These are phyloP conservation scores for Thozetella sp. DNA, from an alignment of 495 filamentous ascomycete genomes.

Conservation along the genomic window DNA sequence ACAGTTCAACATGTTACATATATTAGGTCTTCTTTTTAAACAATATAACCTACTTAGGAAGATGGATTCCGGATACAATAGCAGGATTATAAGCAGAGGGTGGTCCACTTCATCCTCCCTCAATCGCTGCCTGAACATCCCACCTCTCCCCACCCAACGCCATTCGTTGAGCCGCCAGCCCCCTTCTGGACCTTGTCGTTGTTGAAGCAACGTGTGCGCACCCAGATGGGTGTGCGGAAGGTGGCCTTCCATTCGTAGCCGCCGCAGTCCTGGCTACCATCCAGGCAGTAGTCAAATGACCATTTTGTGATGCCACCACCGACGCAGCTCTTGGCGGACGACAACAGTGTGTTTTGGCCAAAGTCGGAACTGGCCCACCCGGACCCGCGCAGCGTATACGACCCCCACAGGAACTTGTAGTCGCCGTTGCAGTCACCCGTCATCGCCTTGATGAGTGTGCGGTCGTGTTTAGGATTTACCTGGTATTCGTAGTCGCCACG, in stretches of 20 bases:
- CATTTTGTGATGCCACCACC: slow-evolving; percentile 15
- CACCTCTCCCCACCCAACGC: no score
- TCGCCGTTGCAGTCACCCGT: slow-evolving; percentile 11
- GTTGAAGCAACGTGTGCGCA: slow-evolving; percentile 9
- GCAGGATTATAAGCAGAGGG: no score
- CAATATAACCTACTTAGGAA: no score
- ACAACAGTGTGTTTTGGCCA: slow-evolving; percentile 10
- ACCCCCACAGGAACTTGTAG: slow-evolving; percentile 12
- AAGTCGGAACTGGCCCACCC: slow-evolving; percentile 12
- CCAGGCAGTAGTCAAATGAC: slow-evolving; percentile 18
- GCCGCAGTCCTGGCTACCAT: slow-evolving; percentile 10
- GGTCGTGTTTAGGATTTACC: slow-evolving; percentile 12
- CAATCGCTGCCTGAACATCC: not conserved
- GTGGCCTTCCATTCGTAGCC: slow-evolving; percentile 14
- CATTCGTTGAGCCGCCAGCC: slow-evolving; percentile 1
- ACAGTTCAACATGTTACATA: no score
- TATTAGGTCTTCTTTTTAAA: no score
- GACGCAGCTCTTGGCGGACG: slow-evolving; percentile 8
- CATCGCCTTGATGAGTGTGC: slow-evolving; percentile 3
- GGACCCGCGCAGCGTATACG: slow-evolving; percentile 3
- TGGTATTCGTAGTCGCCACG: slow-evolving; percentile 16
- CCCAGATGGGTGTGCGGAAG: slow-evolving; percentile 13
- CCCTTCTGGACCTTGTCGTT: slow-evolving; percentile 17
- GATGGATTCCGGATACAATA: no score
- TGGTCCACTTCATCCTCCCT: no score